phyloP scores from a whole-genome alignment of 192 early-diverging fungal genomes.

The Coemansia sp. region DNA sequence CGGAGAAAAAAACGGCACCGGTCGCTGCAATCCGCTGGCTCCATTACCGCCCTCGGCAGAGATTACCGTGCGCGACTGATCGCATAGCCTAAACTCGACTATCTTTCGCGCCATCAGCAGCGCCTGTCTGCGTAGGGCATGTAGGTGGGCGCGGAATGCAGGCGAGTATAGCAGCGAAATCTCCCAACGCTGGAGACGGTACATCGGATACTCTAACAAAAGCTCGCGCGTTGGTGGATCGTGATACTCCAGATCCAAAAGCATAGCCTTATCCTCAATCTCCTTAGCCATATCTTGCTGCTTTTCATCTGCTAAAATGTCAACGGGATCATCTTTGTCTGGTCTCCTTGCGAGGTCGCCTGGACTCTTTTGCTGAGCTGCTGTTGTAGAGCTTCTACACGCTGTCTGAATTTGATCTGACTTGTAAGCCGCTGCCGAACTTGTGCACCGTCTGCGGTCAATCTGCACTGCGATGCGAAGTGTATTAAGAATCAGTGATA shows the following conservation, averaged over 20 bases:
- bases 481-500: constrained; percentile 51
- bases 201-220: constrained; percentile 43
- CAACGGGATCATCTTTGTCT: neutral
- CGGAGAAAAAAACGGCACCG: constrained; percentile 49
- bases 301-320: neutral
- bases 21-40: constrained; percentile 20
- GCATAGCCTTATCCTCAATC: constrained; percentile 31
- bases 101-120: constrained; percentile 22
- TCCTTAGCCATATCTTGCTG: constrained; percentile 8
- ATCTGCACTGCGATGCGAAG: constrained; percentile 47
- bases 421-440: neutral
- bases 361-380: neutral
- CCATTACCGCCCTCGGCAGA: constrained; percentile 4
- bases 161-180: constrained; percentile 45
- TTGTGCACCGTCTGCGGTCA: constrained; percentile 25
- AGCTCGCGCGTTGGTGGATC: constrained; percentile 37
- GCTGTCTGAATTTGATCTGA: neutral
- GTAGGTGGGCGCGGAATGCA: constrained; percentile 37
- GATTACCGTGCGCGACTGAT: constrained; percentile 21
- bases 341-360: neutral
- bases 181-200: constrained; percentile 52
- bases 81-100: constrained; percentile 40
- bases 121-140: constrained; percentile 39
- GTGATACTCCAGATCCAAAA: constrained; percentile 43
- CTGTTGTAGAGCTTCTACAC: neutral